Evolutionary conservation across 2,329 filamentous ascomycete species (phyloP).

Genomic region (Talaromyces sp.): DNA sequence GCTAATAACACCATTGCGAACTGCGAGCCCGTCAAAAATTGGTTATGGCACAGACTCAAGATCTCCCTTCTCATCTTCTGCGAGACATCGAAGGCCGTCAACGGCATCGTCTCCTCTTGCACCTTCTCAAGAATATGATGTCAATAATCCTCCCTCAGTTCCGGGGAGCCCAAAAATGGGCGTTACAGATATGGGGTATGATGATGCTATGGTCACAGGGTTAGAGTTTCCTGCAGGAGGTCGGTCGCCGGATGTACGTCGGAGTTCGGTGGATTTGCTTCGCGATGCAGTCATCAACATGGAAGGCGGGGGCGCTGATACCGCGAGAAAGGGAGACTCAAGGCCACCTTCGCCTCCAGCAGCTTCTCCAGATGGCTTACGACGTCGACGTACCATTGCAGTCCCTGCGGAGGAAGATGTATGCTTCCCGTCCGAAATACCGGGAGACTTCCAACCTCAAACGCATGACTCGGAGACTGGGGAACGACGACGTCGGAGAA

Average conservation of each 20-base stretch:
- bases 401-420: constrained; percentile 79
- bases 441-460: constrained; percentile 65
- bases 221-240: constrained; percentile 38
- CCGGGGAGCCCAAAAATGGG: constrained; percentile 58
- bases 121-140: constrained; percentile 52
- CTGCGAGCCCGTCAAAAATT: constrained; percentile 34
- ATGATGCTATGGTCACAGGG: constrained; percentile 53
- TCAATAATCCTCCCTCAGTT: constrained; percentile 65
- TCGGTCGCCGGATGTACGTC: constrained; percentile 38
- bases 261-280: constrained; percentile 29
- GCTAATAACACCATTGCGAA: constrained; percentile 44
- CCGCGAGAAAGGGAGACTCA: constrained; percentile 19
- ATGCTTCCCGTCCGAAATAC: constrained; percentile 84
- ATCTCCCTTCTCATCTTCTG: constrained; percentile 28
- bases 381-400: constrained; percentile 58
- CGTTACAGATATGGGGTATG: constrained; percentile 51
- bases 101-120: constrained; percentile 31
- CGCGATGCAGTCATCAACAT: constrained; percentile 49
- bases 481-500: constrained; percentile 57
- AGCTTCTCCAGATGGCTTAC: constrained; percentile 39
- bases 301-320: constrained; percentile 30
- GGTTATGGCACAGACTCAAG: constrained; percentile 36
- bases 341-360: constrained; percentile 42
- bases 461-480: constrained; percentile 46
- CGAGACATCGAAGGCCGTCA: constrained; percentile 28